Conservation (phyloP, 306 rosid species). For the Ammopiptanthus mongolicus region DNA sequence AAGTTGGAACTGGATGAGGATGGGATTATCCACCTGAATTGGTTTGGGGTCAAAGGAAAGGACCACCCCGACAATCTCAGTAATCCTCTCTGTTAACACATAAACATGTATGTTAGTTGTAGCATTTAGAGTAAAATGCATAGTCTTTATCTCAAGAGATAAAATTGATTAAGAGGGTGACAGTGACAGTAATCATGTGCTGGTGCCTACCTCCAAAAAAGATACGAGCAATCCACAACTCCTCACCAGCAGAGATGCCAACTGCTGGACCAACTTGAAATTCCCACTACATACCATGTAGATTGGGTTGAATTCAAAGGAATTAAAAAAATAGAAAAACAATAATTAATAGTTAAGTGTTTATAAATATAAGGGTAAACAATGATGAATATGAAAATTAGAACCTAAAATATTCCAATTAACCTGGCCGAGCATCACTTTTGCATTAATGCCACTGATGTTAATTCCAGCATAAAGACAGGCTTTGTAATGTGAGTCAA, state of each 20-base stretch:
- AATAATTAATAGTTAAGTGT: neutral
- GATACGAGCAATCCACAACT: slow-evolving; percentile 86
- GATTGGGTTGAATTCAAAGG: neutral
- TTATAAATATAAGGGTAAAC: neutral
- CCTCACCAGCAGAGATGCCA: slow-evolving; percentile 84
- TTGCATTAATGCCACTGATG: slow-evolving; percentile 85
- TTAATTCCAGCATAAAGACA: slow-evolving; percentile 81
- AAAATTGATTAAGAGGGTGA: neutral
- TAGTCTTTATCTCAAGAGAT: neutral
- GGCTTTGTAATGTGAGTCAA: slow-evolving; percentile 83
- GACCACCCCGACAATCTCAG: slow-evolving; percentile 78
- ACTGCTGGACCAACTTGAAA: slow-evolving; percentile 93
- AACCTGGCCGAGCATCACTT: slow-evolving; percentile 97
- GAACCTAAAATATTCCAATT: neutral
- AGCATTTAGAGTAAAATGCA: neutral
- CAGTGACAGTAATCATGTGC: neutral
- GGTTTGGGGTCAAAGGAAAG: slow-evolving; percentile 90
- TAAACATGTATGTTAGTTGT: neutral
- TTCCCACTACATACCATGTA: slow-evolving; percentile 59
- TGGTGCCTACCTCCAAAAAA: slow-evolving; percentile 72
- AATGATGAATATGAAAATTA: neutral
- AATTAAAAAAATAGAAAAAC: neutral
- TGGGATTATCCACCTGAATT: slow-evolving; percentile 41
- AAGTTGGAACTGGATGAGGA: neutral
- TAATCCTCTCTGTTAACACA: slow-evolving; percentile 66